phyloP scores from a whole-genome alignment of 139 green algal species.

The Tetraselmis striata region DNA sequence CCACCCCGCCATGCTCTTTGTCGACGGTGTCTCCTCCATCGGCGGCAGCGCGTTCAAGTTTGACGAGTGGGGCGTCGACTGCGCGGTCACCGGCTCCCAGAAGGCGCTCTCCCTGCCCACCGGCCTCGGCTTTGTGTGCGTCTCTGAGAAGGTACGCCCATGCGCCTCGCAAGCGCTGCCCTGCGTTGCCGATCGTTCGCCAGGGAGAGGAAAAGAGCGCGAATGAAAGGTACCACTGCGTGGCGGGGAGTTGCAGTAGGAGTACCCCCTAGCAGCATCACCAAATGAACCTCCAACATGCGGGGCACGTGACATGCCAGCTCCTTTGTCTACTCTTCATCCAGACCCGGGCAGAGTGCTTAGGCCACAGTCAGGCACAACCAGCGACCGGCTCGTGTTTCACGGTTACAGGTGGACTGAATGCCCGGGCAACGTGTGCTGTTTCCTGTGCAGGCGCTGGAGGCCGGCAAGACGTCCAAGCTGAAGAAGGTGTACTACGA shows the following conservation, averaged over 20 bases:
- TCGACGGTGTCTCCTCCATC: slow-evolving; percentile 90
- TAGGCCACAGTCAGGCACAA: no score
- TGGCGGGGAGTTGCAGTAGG: no score
- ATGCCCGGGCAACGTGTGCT: no score
- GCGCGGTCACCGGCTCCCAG: slow-evolving; percentile 92
- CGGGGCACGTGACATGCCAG: neutral
- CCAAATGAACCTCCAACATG: no score
- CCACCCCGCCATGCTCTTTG: slow-evolving; percentile 86
- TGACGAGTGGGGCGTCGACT: slow-evolving; percentile 93
- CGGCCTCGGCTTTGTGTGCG: slow-evolving; percentile 80
- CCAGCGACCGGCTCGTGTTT: no score
- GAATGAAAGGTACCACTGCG: no score
- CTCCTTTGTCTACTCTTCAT: neutral
- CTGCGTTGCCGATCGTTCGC: no score
- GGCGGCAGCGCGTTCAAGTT: slow-evolving; percentile 87
- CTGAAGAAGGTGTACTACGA: slow-evolving; percentile 82
- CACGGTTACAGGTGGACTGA: no score
- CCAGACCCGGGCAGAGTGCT: no score
- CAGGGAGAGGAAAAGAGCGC: no score
- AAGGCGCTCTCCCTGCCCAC: slow-evolving; percentile 95
- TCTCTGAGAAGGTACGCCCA: slow-evolving; percentile 60
- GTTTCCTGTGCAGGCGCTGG: slow-evolving; percentile 59
- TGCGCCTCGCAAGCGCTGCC: no score
- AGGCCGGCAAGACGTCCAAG: slow-evolving; percentile 58
- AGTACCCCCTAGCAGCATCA: no score